Evolutionary conservation across 495 filamentous ascomycete genomes (phyloP), one percentile per base, ranked within the genome.

Genomic region (Darksidea phi): DNA sequence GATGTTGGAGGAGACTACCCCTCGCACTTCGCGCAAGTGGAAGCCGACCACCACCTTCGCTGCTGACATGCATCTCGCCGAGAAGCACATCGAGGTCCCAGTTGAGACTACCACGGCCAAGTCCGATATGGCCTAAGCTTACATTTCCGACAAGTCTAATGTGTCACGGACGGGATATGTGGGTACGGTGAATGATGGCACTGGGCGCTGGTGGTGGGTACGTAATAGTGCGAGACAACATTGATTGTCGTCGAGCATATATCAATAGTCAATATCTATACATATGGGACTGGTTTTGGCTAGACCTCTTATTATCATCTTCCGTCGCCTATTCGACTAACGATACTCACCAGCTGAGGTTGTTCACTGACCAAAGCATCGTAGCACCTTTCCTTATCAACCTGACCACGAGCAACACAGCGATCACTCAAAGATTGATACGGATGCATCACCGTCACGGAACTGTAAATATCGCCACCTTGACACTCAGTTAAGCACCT

Each of bases 1-100:
- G 75, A 91, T 93, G 90, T 82, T 95, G 79, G 89, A 91, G 72
- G 89, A 92, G 77, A 82, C 83, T 5, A 87, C 80, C 1, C 86
- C 89, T n/a, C 74, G 84, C 23, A 86, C 81, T 15, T 89, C 86
- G 52, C 70, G 78, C 71, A 82, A 80, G 68, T 92, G 89, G 89
- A 79, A 78, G 67, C 87, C 88, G 23, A 81, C 82, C 67, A 76
- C 76, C 53, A 93, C 88, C 25, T 91, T 87, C 62, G 86, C 86
- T 6, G 70, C 74, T 32, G 80, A 86, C 55, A 84, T 85, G 81
- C 78, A 79, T 36, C 63, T 81, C 32, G 74, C 76, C 41, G 77
- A 81, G n/a, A 81, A 73, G 70, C 60, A 60, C 20, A 56, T 64
- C 43, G 60, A 68, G 57, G 36, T 64, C 13, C 60, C 60, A 1